Evolutionary conservation across 306 rosid genomes (phyloP).

Genomic region (Vicia faba): DNA sequence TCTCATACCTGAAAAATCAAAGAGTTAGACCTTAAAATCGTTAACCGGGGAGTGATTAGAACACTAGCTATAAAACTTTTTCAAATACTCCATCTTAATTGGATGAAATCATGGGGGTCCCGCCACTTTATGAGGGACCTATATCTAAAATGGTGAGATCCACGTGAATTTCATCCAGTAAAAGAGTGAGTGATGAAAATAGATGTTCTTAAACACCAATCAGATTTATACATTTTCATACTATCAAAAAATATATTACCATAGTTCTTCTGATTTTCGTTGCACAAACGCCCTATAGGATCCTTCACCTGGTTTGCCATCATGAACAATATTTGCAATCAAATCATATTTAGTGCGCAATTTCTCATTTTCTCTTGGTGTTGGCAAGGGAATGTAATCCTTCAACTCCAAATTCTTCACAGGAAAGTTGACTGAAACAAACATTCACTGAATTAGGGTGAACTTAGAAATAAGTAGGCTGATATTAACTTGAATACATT

Average conservation of each 20-base stretch:
- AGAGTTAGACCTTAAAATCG: constrained; percentile 30
- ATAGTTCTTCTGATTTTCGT: constrained; percentile 85
- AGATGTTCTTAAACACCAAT: background rate
- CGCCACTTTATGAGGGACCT: too few species aligned
- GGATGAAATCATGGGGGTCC: too few species aligned
- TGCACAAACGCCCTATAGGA: constrained; percentile 87
- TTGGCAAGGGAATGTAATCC: constrained; percentile 91
- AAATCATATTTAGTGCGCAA: constrained; percentile 81
- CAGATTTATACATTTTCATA: constrained; percentile 6
- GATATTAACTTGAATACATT: constrained; percentile 22
- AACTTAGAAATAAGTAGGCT: constrained; percentile 21
- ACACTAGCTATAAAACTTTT: too few species aligned
- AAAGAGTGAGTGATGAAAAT: too few species aligned
- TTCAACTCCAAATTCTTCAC: constrained; percentile 95
- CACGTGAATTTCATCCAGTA: too few species aligned
- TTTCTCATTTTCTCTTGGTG: constrained; percentile 72
- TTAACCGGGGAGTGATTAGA: background rate
- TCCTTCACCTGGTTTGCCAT: constrained; percentile 94
- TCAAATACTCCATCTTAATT: too few species aligned
- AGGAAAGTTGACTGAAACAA: constrained; percentile 82
- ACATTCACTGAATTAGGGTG: constrained; percentile 20
- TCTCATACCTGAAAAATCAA: constrained; percentile 69
- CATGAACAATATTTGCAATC: constrained; percentile 90
- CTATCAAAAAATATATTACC: constrained; percentile 50
- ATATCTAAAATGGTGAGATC: too few species aligned